Evolutionary conservation across 371 early-diverging fungal species (phyloP).

Genomic region (Circinella minor): DNA sequence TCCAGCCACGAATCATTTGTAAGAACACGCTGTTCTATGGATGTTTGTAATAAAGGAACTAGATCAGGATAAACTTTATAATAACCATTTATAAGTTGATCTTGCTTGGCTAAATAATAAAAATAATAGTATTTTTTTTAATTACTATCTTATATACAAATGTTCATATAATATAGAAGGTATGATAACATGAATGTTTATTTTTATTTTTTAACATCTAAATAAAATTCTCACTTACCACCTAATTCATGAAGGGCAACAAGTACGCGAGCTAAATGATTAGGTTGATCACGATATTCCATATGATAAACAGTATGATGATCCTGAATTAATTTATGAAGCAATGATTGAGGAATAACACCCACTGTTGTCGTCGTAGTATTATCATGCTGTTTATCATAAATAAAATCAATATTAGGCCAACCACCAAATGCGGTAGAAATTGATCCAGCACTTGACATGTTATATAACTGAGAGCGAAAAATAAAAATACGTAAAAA

Average conservation of each 20-base stretch:
- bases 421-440: slow-evolving; percentile 5
- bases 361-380: neutral
- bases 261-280: slow-evolving; percentile 34
- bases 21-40: neutral
- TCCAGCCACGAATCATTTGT: slow-evolving; percentile 12
- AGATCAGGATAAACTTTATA: slow-evolving; percentile 15
- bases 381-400: neutral
- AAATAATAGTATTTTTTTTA: no score
- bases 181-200: neutral
- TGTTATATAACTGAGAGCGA: neutral
- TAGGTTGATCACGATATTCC: slow-evolving; percentile 43
- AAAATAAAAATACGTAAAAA: slow-evolving; percentile 8
- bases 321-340: slow-evolving; percentile 19
- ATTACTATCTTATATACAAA: no score
- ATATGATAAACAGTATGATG: slow-evolving; percentile 37
- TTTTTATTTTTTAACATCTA: neutral
- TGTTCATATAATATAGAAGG: no score
- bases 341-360: slow-evolving; percentile 7
- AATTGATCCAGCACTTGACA: slow-evolving; percentile 3
- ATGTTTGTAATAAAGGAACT: slow-evolving; percentile 17
- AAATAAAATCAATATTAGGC: neutral
- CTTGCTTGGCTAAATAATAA: slow-evolving; percentile 12
- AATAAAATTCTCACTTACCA: slow-evolving; percentile 21
- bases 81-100: slow-evolving; percentile 17
- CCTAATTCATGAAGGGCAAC: slow-evolving; percentile 37